phyloP scores from a whole-genome alignment of 1,139 yeast species.

The Insectozyma bohioensis region DNA sequence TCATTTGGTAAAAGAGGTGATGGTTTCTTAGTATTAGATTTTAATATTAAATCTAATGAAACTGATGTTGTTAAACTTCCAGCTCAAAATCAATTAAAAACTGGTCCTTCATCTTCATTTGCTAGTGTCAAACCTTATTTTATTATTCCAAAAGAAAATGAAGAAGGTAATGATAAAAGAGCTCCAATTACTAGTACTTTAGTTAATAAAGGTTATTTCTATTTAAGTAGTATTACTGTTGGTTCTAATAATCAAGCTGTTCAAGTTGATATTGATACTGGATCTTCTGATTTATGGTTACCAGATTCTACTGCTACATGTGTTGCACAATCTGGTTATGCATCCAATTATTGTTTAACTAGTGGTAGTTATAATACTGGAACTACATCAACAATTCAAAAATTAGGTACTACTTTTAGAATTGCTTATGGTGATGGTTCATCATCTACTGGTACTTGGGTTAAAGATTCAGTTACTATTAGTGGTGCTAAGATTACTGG shows the following conservation, averaged over 20 bases:
- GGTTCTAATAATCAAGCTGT: slow-evolving; percentile 13
- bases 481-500: slow-evolving; percentile 13
- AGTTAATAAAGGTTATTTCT: slow-evolving; percentile 5
- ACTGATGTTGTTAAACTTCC: neutral
- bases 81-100: slow-evolving; percentile 3
- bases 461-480: slow-evolving; percentile 35
- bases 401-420: slow-evolving; percentile 8
- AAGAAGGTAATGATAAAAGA: too few relatives aligned
- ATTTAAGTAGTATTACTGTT: slow-evolving; percentile 10
- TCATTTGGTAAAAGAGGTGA: slow-evolving; percentile 9
- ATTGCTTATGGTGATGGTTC: slow-evolving; percentile 15
- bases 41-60: slow-evolving; percentile 8
- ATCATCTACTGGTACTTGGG: slow-evolving; percentile 54
- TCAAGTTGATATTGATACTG: slow-evolving; percentile 20
- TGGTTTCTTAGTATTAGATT: slow-evolving; percentile 13
- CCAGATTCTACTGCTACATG: slow-evolving; percentile 10
- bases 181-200: slow-evolving; percentile 3
- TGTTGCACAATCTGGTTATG: neutral
- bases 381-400: slow-evolving; percentile 8
- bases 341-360: slow-evolving; percentile 2
- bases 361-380: slow-evolving; percentile 7
- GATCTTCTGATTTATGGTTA: slow-evolving; percentile 31
- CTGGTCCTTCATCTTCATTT: too few relatives aligned
- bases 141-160: slow-evolving; percentile 1
- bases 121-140: too few relatives aligned